Conservation (phyloP, 129 eudicot species). For the Flaveria sonorensis region DNA sequence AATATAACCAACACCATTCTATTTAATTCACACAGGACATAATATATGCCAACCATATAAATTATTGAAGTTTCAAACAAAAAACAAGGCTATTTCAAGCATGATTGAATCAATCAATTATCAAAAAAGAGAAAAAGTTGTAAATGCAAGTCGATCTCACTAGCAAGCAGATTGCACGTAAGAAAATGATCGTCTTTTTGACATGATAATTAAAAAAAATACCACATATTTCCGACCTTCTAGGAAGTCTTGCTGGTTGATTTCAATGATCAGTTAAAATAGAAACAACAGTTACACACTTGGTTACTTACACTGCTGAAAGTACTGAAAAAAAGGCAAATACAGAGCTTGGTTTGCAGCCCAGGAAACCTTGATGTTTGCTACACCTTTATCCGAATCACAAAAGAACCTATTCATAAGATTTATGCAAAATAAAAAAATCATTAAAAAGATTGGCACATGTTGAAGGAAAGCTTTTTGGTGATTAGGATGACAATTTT, state of each 20-base stretch:
- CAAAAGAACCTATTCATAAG: slow-evolving; percentile 60
- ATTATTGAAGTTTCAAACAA: background rate
- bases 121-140: background rate
- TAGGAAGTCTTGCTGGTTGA: slow-evolving; percentile 4
- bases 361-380: slow-evolving; percentile 5
- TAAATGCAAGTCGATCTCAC: slow-evolving; percentile 22
- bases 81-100: background rate
- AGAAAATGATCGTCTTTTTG: slow-evolving; percentile 10
- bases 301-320: slow-evolving; percentile 33
- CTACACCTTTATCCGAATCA: slow-evolving; percentile 63
- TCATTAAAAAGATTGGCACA: background rate
- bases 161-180: slow-evolving; percentile 7
- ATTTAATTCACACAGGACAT: background rate
- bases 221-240: slow-evolving; percentile 11
- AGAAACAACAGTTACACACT: slow-evolving; percentile 23
- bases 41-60: background rate
- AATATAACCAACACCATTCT: background rate
- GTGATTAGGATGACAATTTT: slow-evolving; percentile 11
- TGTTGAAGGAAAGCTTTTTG: background rate
- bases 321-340: slow-evolving; percentile 13
- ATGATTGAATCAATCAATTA: slow-evolving; percentile 15
- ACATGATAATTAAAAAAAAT: slow-evolving; percentile 20
- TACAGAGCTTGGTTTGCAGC: slow-evolving; percentile 14
- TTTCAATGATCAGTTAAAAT: slow-evolving; percentile 8
- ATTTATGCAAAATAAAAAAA: background rate